Conservation (phyloP, 2,329 filamentous ascomycete genomes). For the Claviceps africana region DNA sequence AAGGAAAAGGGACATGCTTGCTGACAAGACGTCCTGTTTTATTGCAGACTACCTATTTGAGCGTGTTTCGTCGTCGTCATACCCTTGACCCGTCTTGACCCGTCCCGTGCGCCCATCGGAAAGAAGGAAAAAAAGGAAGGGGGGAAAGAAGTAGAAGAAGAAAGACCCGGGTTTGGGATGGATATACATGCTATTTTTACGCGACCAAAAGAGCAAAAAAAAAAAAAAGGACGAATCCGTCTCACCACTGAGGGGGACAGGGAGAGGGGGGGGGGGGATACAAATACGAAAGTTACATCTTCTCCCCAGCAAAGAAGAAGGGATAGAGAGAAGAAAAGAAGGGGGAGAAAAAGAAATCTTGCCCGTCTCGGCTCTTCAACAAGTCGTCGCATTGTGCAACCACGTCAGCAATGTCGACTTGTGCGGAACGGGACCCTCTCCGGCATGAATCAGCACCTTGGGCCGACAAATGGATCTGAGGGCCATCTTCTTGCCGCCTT, state of each 20-base stretch:
- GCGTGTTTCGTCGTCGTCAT: not conserved
- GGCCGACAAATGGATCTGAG: slow-evolving; percentile 21
- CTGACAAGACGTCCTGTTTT: not conserved
- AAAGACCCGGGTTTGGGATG: not conserved
- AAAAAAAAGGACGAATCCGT: not conserved
- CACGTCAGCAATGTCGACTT: slow-evolving; percentile 20
- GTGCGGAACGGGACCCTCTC: slow-evolving; percentile 14
- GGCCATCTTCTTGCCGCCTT: slow-evolving; percentile 18
- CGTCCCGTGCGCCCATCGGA: not conserved
- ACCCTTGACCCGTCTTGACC: not conserved
- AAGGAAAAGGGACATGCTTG: not conserved
- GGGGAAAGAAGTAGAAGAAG: too few species aligned
- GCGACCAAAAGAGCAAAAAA: not conserved
- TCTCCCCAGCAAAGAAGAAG: too few species aligned
- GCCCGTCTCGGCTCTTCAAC: not conserved
- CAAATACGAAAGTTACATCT: too few species aligned
- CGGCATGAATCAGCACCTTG: slow-evolving; percentile 19
- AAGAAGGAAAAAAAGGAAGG: too few species aligned
- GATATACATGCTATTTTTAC: not conserved
- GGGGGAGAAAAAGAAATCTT: too few species aligned
- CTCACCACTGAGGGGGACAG: not conserved
- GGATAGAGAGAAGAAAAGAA: too few species aligned
- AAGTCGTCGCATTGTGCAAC: slow-evolving; percentile 9
- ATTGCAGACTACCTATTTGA: not conserved
- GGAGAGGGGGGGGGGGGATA: not conserved